A percentile compares a stretch with the other conserved stretches of the same genome.
Conservation (phyloP, 371 early-diverging fungal genomes). For the Umbelopsis sp. region DNA sequence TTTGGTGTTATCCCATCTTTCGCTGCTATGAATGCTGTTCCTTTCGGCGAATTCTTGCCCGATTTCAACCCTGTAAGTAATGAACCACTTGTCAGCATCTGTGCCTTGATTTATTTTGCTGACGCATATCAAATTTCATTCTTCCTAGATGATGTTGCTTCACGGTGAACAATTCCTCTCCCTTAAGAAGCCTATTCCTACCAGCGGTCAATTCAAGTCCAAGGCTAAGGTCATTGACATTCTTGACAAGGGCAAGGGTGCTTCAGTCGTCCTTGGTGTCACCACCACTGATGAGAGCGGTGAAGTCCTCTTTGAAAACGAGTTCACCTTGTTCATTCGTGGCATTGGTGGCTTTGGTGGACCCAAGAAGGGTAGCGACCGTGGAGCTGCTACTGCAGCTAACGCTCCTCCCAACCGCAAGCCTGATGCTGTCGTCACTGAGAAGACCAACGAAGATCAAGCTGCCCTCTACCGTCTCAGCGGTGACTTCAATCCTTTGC, state of each 20-base stretch:
- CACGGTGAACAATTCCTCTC: conserved; percentile 97
- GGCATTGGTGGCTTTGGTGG: conserved; percentile 93
- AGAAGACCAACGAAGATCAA: conserved; percentile 88
- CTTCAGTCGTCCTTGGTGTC: conserved; percentile 80
- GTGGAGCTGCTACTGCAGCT: conserved; percentile 80
- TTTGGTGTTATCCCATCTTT: conserved; percentile 93
- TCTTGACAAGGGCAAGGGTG: conserved; percentile 96
- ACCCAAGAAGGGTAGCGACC: conserved; percentile 71
- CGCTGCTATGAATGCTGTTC: conserved; percentile 63
- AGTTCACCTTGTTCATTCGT: conserved; percentile 93
- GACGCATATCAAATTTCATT: background rate
- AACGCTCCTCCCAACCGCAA: conserved; percentile 76
- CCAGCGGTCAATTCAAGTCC: conserved; percentile 77
- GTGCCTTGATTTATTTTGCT: conserved; percentile 3
- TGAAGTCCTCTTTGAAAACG: conserved; percentile 81
- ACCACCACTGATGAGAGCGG: conserved; percentile 80
- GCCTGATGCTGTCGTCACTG: conserved; percentile 80
- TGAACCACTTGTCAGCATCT: background rate
- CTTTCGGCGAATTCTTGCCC: conserved; percentile 80
- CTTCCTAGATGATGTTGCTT: conserved; percentile 86
- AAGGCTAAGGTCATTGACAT: conserved; percentile 86
- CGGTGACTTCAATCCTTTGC: conserved; percentile 91
- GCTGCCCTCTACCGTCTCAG: conserved; percentile 95
- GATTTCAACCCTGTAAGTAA: conserved; percentile 82
- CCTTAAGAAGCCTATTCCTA: conserved; percentile 83